These are phyloP conservation scores for Hypholoma sublateritium DNA, from an alignment of 768 basidiomycete species.

Conservation along the genomic window DNA sequence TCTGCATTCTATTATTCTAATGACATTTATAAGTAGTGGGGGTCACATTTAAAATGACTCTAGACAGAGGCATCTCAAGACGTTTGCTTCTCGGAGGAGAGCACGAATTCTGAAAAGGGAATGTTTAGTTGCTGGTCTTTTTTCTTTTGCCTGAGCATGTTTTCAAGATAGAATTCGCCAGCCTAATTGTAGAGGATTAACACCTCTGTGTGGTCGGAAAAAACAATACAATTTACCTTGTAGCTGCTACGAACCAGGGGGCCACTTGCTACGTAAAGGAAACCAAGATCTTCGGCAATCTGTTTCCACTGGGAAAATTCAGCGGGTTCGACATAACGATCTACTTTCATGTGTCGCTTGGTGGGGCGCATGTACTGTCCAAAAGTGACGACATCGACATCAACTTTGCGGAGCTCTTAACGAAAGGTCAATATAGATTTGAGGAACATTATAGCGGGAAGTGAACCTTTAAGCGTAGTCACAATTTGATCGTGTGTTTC, in stretches of 20 bases:
- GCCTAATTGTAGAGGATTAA: slow-evolving; percentile 50
- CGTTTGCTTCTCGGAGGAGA: neutral
- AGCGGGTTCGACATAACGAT: slow-evolving; percentile 90
- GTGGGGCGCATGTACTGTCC: slow-evolving; percentile 99
- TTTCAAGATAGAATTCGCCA: slow-evolving; percentile 95
- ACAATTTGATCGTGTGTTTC: slow-evolving; percentile 83
- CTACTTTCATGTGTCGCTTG: slow-evolving; percentile 98
- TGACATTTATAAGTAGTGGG: neutral
- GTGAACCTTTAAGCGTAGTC: slow-evolving; percentile 75
- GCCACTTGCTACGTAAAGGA: slow-evolving; percentile 96
- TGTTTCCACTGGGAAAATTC: slow-evolving; percentile 93
- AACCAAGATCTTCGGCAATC: slow-evolving; percentile 90
- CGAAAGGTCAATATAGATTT: slow-evolving; percentile 1
- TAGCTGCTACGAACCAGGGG: slow-evolving; percentile 96
- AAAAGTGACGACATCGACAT: slow-evolving; percentile 98
- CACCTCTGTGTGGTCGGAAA: neutral
- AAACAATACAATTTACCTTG: slow-evolving; percentile 58
- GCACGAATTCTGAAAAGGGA: slow-evolving; percentile 18
- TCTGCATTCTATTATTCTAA: too few species aligned
- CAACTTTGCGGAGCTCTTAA: slow-evolving; percentile 79
- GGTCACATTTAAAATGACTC: neutral
- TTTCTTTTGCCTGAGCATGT: slow-evolving; percentile 70
- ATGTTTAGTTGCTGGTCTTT: slow-evolving; percentile 38
- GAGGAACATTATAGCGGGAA: slow-evolving; percentile 14
- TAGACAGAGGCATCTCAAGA: neutral